A percentile compares a stretch with the other conserved stretches of the same genome.
Evolutionary conservation across 352 stramenopile species (phyloP).

Genomic region (Globisporangium megalacanthum): DNA sequence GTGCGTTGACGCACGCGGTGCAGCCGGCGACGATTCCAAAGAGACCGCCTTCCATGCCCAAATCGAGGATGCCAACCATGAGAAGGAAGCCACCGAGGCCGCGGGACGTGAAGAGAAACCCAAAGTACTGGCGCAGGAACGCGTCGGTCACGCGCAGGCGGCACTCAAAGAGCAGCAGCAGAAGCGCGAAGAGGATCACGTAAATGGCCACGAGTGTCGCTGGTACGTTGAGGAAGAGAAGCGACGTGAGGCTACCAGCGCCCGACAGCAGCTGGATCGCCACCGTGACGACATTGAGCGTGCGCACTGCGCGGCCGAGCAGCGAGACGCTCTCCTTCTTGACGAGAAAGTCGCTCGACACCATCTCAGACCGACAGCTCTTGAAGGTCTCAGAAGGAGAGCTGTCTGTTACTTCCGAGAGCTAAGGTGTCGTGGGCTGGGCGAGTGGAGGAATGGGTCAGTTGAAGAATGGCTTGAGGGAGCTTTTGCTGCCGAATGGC

Average conservation of each 20-base stretch:
- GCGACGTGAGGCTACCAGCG: constrained; percentile 31
- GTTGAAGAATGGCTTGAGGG: too few species aligned
- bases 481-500: too few species aligned
- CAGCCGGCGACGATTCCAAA: constrained; percentile 32
- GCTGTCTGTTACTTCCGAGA: not conserved
- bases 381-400: not conserved
- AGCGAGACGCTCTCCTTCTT: constrained; percentile 23
- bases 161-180: constrained; percentile 52
- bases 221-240: constrained; percentile 33
- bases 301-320: constrained; percentile 23
- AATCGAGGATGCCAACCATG: constrained; percentile 55
- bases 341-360: constrained; percentile 1
- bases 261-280: constrained; percentile 34
- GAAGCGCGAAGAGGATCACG: constrained; percentile 35
- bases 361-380: not conserved
- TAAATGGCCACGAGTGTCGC: constrained; percentile 48
- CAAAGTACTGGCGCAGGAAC: constrained; percentile 48
- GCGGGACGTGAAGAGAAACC: constrained; percentile 52
- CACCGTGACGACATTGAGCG: constrained; percentile 39
- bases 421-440: not conserved
- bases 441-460: not conserved
- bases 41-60: constrained; percentile 39
- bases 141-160: constrained; percentile 37
- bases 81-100: constrained; percentile 45
- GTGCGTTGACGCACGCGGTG: constrained; percentile 30